Percentiles rank a stretch among this genome's conserved stretches.
Evolutionary conservation across 2,329 filamentous ascomycete genomes (phyloP).

Genomic region (Hymenoscyphus fructigenus): DNA sequence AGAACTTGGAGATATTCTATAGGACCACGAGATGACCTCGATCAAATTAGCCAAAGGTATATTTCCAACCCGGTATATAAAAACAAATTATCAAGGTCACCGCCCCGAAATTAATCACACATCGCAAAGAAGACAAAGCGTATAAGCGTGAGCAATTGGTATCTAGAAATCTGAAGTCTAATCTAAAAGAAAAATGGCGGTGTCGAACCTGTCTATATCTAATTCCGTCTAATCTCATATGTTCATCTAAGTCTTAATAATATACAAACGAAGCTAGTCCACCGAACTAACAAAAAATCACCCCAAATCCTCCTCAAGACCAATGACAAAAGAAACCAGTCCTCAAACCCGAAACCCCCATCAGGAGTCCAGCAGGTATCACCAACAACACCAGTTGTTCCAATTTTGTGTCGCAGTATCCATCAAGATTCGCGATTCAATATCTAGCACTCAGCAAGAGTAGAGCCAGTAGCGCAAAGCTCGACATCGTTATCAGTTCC

Average conservation of each 20-base stretch:
- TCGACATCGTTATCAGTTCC: not conserved
- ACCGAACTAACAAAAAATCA: not conserved
- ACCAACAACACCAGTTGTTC: not conserved
- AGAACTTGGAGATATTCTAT: no score
- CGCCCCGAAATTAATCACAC: no score
- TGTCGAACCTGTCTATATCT: not conserved
- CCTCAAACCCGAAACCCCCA: not conserved
- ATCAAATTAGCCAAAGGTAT: no score
- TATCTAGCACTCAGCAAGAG: not conserved
- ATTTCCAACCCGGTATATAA: no score
- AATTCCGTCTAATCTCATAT: not conserved
- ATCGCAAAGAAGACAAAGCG: not conserved
- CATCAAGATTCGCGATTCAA: not conserved
- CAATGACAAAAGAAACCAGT: not conserved
- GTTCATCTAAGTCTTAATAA: not conserved
- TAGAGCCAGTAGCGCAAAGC: not conserved
- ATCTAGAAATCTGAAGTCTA: not conserved
- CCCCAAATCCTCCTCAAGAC: not conserved
- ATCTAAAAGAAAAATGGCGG: not conserved
- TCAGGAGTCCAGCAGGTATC: not conserved
- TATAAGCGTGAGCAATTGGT: not conserved
- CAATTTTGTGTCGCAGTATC: not conserved
- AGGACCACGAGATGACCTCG: no score
- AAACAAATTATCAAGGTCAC: no score
- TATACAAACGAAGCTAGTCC: not conserved